A percentile compares a stretch with the other conserved stretches of the same genome.
Conservation (phyloP, 768 basidiomycete genomes). For the Sarcomyxa edulis region DNA sequence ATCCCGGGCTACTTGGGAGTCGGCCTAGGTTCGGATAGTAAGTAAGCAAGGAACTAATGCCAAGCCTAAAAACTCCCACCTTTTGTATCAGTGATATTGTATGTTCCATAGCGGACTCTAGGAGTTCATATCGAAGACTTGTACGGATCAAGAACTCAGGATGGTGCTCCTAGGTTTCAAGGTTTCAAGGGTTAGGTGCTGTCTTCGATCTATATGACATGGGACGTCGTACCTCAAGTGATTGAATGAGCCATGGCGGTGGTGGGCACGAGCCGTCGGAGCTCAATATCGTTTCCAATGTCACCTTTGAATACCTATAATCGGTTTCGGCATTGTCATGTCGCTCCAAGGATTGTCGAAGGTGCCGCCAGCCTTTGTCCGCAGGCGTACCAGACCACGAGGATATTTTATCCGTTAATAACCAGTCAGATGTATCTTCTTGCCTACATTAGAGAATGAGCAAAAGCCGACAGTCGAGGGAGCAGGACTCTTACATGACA, state of each 20-base stretch:
- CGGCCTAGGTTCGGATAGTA: constrained; percentile 34
- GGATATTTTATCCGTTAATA: constrained; percentile 72
- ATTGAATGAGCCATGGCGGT: constrained; percentile 81
- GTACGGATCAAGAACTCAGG: constrained; percentile 81
- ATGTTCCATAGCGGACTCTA: constrained; percentile 73
- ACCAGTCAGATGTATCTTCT: constrained; percentile 75
- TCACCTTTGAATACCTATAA: constrained; percentile 70
- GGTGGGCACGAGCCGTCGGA: constrained; percentile 55
- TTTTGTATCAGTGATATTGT: constrained; percentile 66
- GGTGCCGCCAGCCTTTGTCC: constrained; percentile 84
- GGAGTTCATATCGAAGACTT: constrained; percentile 72
- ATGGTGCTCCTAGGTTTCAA: constrained; percentile 52
- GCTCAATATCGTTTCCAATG: constrained; percentile 72
- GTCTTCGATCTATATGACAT: too few relatives aligned
- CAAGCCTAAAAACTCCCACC: constrained; percentile 32
- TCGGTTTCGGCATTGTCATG: constrained; percentile 72
- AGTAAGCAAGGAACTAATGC: constrained; percentile 3
- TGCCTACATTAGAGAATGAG: constrained; percentile 35
- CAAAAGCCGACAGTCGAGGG: constrained; percentile 4
- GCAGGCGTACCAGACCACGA: constrained; percentile 81
- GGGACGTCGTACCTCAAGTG: constrained; percentile 52
- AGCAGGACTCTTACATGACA: constrained; percentile 41
- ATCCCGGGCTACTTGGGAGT: constrained; percentile 45
- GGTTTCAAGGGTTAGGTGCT: neutral
- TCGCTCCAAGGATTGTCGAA: constrained; percentile 72